These are phyloP conservation scores for Casuarina equisetifolia DNA, from an alignment of 306 rosid species.

Conservation along the genomic window DNA sequence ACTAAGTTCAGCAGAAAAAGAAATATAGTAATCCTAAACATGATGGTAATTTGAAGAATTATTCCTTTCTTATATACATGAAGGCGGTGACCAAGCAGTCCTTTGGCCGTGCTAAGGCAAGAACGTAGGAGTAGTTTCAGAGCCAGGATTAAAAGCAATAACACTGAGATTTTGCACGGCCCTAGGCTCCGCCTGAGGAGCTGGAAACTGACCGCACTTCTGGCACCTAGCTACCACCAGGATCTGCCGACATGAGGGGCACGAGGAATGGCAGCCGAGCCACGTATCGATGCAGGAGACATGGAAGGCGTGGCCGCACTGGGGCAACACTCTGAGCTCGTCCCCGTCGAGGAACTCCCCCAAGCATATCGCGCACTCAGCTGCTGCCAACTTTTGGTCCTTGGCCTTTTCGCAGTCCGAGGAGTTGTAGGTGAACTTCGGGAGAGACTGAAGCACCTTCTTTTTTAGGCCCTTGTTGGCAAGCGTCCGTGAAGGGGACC, in stretches of 20 bases:
- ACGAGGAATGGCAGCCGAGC: conserved; percentile 76
- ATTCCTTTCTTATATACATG: neutral
- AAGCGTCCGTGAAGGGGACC: conserved; percentile 22
- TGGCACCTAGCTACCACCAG: conserved; percentile 60
- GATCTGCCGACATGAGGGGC: conserved; percentile 74
- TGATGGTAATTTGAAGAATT: neutral
- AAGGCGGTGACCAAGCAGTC: neutral
- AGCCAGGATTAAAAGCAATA: neutral
- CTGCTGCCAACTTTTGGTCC: conserved; percentile 34
- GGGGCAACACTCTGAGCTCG: conserved; percentile 70
- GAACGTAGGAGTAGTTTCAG: conserved; percentile 17
- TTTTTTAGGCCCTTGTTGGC: conserved; percentile 76
- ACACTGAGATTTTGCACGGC: conserved; percentile 35
- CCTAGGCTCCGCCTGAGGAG: conserved; percentile 35
- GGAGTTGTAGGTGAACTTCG: conserved; percentile 48
- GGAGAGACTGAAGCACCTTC: conserved; percentile 76
- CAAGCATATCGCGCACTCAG: conserved; percentile 79
- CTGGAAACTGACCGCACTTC: conserved; percentile 69
- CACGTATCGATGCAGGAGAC: conserved; percentile 64
- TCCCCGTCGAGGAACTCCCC: conserved; percentile 60
- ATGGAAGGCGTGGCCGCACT: conserved; percentile 74
- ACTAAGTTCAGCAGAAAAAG: conserved; percentile 20
- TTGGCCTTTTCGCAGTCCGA: conserved; percentile 21
- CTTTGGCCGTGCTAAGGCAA: conserved; percentile 37
- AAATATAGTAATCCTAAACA: neutral